These are phyloP conservation scores for Claviceps sorghi DNA, from an alignment of 2,329 filamentous ascomycete genomes.

Conservation along the genomic window DNA sequence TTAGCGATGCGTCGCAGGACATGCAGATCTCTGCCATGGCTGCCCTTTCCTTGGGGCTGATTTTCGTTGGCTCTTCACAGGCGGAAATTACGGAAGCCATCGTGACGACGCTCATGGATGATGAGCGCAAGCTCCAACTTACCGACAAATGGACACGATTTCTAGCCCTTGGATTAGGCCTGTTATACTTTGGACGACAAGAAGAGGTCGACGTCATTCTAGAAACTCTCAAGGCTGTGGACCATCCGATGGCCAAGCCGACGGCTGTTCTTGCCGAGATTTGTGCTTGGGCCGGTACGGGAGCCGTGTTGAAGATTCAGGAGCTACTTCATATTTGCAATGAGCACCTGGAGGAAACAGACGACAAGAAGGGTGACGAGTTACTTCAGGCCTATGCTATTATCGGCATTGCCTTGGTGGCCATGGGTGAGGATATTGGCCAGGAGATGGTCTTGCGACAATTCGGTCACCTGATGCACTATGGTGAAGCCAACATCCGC, in stretches of 20 bases:
- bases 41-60: conserved; percentile 73
- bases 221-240: conserved; percentile 90
- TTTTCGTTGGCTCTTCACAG: conserved; percentile 86
- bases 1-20: conserved; percentile 67
- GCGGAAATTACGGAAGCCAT: conserved; percentile 85
- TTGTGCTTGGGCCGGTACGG: conserved; percentile 95
- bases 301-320: conserved; percentile 92
- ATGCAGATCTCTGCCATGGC: conserved; percentile 98
- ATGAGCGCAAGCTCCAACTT: conserved; percentile 76
- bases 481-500: conserved; percentile 92
- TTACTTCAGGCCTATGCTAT: conserved; percentile 93
- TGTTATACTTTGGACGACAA: conserved; percentile 91
- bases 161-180: conserved; percentile 80
- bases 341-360: conserved; percentile 86
- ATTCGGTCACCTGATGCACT: conserved; percentile 98
- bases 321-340: conserved; percentile 97
- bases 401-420: conserved; percentile 80
- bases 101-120: conserved; percentile 82
- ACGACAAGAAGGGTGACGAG: conserved; percentile 91
- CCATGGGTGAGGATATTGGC: conserved; percentile 96
- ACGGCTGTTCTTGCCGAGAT: conserved; percentile 89
- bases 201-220: conserved; percentile 98
- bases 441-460: conserved; percentile 98
- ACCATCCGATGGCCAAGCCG: conserved; percentile 94
- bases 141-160: conserved; percentile 99